These are phyloP conservation scores for Juglanconis juglandina DNA, from an alignment of 2,329 filamentous ascomycete genomes.

Conservation along the genomic window DNA sequence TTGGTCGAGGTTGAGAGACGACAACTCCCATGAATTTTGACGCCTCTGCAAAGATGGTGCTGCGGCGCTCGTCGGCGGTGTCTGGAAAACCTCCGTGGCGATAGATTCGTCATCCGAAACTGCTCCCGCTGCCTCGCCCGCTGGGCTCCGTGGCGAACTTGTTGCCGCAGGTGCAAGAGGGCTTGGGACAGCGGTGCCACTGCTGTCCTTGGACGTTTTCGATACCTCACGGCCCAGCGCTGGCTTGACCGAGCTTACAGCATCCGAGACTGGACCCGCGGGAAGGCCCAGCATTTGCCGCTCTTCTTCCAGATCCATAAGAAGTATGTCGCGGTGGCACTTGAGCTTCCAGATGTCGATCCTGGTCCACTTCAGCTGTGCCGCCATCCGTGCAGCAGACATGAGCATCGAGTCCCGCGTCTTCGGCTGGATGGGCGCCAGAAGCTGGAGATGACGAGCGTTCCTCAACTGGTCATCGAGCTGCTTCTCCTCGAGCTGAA, in stretches of 20 bases:
- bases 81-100: constrained; percentile 45
- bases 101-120: constrained; percentile 35
- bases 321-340: constrained; percentile 85
- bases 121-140: constrained; percentile 24
- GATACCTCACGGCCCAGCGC: constrained; percentile 28
- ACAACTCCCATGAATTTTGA: constrained; percentile 42
- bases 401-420: constrained; percentile 82
- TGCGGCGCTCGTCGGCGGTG: constrained; percentile 42
- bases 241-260: constrained; percentile 18
- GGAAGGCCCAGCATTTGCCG: constrained; percentile 38
- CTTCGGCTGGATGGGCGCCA: constrained; percentile 88
- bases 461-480: constrained; percentile 83
- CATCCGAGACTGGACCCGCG: constrained; percentile 21
- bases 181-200: constrained; percentile 28
- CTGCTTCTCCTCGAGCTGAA: constrained; percentile 69
- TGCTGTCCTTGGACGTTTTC: constrained; percentile 35
- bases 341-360: constrained; percentile 90
- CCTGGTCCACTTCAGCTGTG: constrained; percentile 89
- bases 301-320: constrained; percentile 83
- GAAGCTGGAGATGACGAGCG: constrained; percentile 80
- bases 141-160: constrained; percentile 31
- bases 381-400: constrained; percentile 78
- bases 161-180: constrained; percentile 33
- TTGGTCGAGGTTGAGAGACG: constrained; percentile 32
- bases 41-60: constrained; percentile 35